phyloP scores from a whole-genome alignment of 176 grass and related monocot species.

The Oryza punctata region DNA sequence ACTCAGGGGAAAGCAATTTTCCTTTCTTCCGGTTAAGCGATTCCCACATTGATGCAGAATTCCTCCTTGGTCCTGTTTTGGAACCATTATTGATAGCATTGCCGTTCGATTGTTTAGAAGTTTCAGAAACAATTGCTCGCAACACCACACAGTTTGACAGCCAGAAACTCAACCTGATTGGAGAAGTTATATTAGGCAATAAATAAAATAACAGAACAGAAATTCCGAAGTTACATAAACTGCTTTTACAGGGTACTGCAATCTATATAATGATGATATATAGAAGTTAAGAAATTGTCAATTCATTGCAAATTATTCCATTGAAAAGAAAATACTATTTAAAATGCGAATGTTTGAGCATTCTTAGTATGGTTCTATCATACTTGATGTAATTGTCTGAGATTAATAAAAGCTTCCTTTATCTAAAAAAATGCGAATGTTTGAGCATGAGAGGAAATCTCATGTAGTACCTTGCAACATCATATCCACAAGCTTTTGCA shows the following conservation, averaged over 20 bases:
- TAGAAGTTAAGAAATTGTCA: neutral
- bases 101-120: constrained; percentile 47
- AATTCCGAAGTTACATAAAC: constrained; percentile 1
- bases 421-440: neutral
- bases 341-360: neutral
- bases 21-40: constrained; percentile 84
- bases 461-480: constrained; percentile 80
- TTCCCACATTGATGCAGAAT: constrained; percentile 82
- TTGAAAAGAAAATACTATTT: constrained; percentile 19
- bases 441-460: constrained; percentile 26
- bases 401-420: no score
- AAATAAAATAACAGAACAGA: constrained; percentile 22
- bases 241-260: constrained; percentile 12
- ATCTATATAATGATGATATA: constrained; percentile 10
- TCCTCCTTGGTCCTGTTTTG: constrained; percentile 52
- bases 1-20: constrained; percentile 71
- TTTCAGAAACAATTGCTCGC: constrained; percentile 76
- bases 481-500: constrained; percentile 92
- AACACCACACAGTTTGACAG: constrained; percentile 86
- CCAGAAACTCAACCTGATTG: constrained; percentile 92
- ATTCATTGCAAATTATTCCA: constrained; percentile 5
- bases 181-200: constrained; percentile 34
- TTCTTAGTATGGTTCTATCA: no score
- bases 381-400: no score
- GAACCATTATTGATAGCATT: constrained; percentile 45